Evolutionary conservation across 192 early-diverging fungal species (phyloP), one percentile per base, ranked within the genome.

Genomic region (Backusella macrospora): DNA sequence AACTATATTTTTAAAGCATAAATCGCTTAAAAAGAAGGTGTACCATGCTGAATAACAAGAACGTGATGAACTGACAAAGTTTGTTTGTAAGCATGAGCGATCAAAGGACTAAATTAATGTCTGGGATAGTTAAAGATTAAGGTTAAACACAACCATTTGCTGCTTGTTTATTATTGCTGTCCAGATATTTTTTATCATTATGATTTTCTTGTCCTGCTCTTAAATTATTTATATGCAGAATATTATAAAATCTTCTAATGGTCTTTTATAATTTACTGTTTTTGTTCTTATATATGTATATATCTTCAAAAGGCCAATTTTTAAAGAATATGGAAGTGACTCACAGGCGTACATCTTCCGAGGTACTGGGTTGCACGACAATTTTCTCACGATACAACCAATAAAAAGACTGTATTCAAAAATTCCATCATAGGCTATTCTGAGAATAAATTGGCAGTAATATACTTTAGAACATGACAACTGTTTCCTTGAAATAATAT

Each of bases 371-470:
- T 59, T 23, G 9, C 52, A 59, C 52, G 26, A 21, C 52, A 59
- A 59, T 68, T 68, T 68, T 68, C 67, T 68, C 67, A 68, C 67
- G 67, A 46, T 68, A 15, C 16, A 68, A 47, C 67, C 67, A 68
- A 68, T 68, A 2, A 6, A 23, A 68, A 68, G 45, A 9, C n/a
- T 37, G 43, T 12, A 21, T 42, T 21, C 15, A 23, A 21, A 5
- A 47, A 45, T 26, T 43, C 67, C 67, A 26, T 47, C 42, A 68
- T 68, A 68, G 67, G 67, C 45, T 29, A 6, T 44, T 66, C 39
- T 68, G 44, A 43, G 21, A 46, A 16, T 23, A 18, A 43, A 44
- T 47, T 68, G 14, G 21, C 43, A 44, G 52, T 59, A 59, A 59
- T 59, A 21, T 59, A 59, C 52, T 59, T 59, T 59, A 59, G 52